These are phyloP conservation scores for Truncatella angustata DNA, from an alignment of 2,329 filamentous ascomycete genomes.

Conservation along the genomic window DNA sequence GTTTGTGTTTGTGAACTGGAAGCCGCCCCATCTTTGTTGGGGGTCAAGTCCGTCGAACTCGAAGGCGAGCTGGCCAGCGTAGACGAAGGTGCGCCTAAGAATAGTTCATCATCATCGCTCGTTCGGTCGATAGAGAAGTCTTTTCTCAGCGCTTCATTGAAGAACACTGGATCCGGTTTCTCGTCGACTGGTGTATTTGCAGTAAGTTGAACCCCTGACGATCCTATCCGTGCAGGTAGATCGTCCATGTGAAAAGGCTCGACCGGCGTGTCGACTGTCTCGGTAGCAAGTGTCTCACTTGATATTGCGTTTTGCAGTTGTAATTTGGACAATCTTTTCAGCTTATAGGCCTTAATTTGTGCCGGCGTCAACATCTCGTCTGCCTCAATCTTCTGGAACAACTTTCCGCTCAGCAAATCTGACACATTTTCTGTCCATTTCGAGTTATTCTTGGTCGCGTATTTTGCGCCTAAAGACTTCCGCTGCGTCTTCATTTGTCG, in stretches of 20 bases:
- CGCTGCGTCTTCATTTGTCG: conserved; percentile 25
- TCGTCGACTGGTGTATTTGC: conserved; percentile 27
- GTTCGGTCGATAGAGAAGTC: conserved; percentile 22
- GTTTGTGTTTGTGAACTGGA: conserved; percentile 25
- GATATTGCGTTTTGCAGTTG: conserved; percentile 26
- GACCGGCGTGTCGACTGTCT: conserved; percentile 38
- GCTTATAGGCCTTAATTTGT: conserved; percentile 45
- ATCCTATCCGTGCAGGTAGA: conserved; percentile 40
- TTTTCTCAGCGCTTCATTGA: conserved; percentile 19
- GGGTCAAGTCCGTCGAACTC: background rate
- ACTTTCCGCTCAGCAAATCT: conserved; percentile 53
- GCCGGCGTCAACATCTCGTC: conserved; percentile 59
- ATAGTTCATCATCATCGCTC: conserved; percentile 12
- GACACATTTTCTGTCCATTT: conserved; percentile 58
- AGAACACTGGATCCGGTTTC: conserved; percentile 21
- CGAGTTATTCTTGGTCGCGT: conserved; percentile 30
- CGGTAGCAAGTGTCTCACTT: conserved; percentile 26
- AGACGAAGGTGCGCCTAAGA: background rate
- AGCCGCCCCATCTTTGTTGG: background rate
- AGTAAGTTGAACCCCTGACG: conserved; percentile 32
- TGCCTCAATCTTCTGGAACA: conserved; percentile 54
- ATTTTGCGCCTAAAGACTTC: conserved; percentile 21
- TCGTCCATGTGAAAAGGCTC: conserved; percentile 52
- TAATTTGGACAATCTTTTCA: conserved; percentile 31
- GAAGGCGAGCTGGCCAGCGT: too few relatives aligned